Percentiles rank a stretch among this genome's conserved stretches.
phyloP scores from a whole-genome alignment of 345 rosid species.

The Trapa bicornis region DNA sequence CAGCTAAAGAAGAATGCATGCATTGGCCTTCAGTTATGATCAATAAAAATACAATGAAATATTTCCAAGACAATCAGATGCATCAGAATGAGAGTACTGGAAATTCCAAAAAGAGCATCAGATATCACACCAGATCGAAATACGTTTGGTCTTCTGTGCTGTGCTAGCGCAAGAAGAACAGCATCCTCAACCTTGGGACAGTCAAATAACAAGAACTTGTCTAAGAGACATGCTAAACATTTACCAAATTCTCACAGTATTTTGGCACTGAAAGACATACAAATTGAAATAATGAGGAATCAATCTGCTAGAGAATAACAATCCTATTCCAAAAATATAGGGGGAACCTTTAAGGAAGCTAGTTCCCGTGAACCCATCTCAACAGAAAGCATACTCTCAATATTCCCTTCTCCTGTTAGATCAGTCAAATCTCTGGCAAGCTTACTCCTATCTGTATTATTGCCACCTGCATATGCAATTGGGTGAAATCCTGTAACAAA shows the following conservation, averaged over 20 bases:
- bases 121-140: conserved; percentile 34
- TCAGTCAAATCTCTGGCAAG: conserved; percentile 48
- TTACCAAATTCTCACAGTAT: not conserved
- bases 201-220: conserved; percentile 1
- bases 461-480: conserved; percentile 23
- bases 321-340: too few species aligned
- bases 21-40: not conserved
- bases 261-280: not conserved
- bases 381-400: conserved; percentile 95
- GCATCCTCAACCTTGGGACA: conserved; percentile 79
- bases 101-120: too few species aligned
- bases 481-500: not conserved
- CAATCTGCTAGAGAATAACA: conserved; percentile 6
- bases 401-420: conserved; percentile 91
- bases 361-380: conserved; percentile 94
- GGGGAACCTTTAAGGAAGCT: conserved; percentile 71
- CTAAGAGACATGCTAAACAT: not conserved
- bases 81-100: too few species aligned
- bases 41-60: not conserved
- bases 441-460: conserved; percentile 40
- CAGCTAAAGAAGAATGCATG: not conserved
- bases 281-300: not conserved
- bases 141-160: conserved; percentile 42
- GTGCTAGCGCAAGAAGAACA: conserved; percentile 57
- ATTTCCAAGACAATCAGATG: too few species aligned